Base-by-base conservation (phyloP, 176 grass and related monocot species). In the Echinochloa phyllopogon region DNA sequence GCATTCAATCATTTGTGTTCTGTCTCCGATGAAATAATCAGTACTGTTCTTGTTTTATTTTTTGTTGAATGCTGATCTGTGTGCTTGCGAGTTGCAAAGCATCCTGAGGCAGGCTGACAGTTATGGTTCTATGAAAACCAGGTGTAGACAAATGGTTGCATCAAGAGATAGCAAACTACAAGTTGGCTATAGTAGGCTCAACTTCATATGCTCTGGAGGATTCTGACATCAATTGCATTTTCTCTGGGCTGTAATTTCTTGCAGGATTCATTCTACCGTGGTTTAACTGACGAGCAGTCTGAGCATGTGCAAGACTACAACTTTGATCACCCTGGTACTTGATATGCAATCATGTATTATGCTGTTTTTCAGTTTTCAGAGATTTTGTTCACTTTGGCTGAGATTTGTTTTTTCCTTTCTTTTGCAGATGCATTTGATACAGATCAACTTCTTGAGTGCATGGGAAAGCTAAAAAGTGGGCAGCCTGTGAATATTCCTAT, bases 251-350 rank as follows among this genome's bases (percentile, higher is more conserved):
- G 27, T 63, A 39, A 82, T 58, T 85, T 73, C 27, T 92, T 84
- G 39, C 87, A 98, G 96, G 93, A 98, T 84, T 98, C 93, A 5
- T 98, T 95, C 82, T 98, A 98, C 79, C 69, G 2, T 81, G 90
- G 89, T 81, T 87, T 98, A 87, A 91, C 93, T 27, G 91, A 88
- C 59, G 88, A 95, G 85, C 43, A 98, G 49, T 89, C 88, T 82
- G 78, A 74, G 39, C 61, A 78, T 67, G 83, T 94, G 67, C 83
- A 90, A 42, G 89, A 91, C 37, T 98, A 98, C 69, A 95, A 98
- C 87, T 98, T 95, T 74, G 96, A 95, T 87, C 93, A 95, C 87
- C 96, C 96, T 85, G 93, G 93, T 95, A 93, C 72, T 57, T 80
- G 36, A 83, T 84, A n/a, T 84, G 43, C 69, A 37, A 64, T 49